These are phyloP conservation scores for Mycena sp. DNA, from an alignment of 1,284 basidiomycete genomes.

Conservation along the genomic window DNA sequence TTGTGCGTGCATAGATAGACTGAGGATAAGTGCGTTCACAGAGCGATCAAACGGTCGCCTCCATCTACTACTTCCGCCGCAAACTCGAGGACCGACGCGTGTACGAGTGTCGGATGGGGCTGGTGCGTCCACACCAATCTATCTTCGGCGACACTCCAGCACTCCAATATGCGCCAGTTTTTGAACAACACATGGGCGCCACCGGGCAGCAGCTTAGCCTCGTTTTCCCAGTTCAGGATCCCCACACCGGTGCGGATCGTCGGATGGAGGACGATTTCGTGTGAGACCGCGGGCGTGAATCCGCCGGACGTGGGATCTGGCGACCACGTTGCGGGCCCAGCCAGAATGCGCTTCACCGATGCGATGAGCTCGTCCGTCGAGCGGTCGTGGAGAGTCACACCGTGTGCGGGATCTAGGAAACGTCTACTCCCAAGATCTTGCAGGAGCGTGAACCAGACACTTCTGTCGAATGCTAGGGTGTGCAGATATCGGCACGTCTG, in stretches of 20 bases:
- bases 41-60: no score
- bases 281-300: neutral
- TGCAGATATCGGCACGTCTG: neutral
- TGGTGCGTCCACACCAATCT: constrained; percentile 2
- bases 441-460: neutral
- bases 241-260: neutral
- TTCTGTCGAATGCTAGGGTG: neutral
- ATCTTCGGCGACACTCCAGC: constrained; percentile 10
- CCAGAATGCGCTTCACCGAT: neutral
- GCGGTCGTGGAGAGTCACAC: neutral
- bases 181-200: constrained; percentile 8
- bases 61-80: no score
- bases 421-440: neutral
- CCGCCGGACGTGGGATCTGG: neutral
- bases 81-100: no score
- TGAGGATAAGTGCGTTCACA: no score
- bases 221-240: neutral
- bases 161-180: neutral
- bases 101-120: neutral
- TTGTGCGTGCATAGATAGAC: no score
- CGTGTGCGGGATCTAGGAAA: neutral
- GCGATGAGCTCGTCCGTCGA: neutral
- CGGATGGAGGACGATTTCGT: neutral
- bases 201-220: constrained; percentile 7
- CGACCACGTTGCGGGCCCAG: neutral